phyloP scores from a whole-genome alignment of 2,329 filamentous ascomycete genomes.

The Cercospora citrullina region DNA sequence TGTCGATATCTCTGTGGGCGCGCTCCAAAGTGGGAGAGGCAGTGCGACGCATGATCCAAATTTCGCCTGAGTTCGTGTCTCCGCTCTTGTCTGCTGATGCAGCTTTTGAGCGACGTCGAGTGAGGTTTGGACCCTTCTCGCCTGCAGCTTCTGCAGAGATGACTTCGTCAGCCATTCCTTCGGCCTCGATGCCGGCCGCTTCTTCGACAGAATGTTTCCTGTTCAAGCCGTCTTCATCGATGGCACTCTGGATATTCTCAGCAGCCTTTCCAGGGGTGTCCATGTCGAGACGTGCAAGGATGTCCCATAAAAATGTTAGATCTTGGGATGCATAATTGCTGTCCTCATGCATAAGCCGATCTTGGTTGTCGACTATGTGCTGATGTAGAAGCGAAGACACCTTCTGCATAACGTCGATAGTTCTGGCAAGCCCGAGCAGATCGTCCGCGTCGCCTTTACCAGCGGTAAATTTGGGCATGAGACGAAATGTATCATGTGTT shows the following conservation, averaged over 20 bases:
- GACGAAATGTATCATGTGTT: conserved; percentile 81
- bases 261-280: conserved; percentile 68
- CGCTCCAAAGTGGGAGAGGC: conserved; percentile 66
- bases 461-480: conserved; percentile 92
- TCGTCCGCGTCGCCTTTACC: conserved; percentile 92
- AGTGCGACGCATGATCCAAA: conserved; percentile 63
- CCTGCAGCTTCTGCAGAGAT: conserved; percentile 64
- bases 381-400: conserved; percentile 54
- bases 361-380: conserved; percentile 34
- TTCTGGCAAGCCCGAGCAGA: conserved; percentile 77
- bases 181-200: conserved; percentile 67
- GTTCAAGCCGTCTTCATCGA: conserved; percentile 89
- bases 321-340: conserved; percentile 16
- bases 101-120: conserved; percentile 27
- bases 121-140: conserved; percentile 46
- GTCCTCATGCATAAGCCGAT: conserved; percentile 38
- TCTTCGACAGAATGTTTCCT: conserved; percentile 77
- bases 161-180: conserved; percentile 71
- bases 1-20: conserved; percentile 68
- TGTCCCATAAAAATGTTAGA: conserved; percentile 36
- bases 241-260: conserved; percentile 68
- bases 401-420: conserved; percentile 71
- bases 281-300: conserved; percentile 62
- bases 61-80: conserved; percentile 45
- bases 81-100: conserved; percentile 3